These are phyloP conservation scores for Candida methanosorbosa DNA, from an alignment of 805 yeast genomes.

Conservation along the genomic window DNA sequence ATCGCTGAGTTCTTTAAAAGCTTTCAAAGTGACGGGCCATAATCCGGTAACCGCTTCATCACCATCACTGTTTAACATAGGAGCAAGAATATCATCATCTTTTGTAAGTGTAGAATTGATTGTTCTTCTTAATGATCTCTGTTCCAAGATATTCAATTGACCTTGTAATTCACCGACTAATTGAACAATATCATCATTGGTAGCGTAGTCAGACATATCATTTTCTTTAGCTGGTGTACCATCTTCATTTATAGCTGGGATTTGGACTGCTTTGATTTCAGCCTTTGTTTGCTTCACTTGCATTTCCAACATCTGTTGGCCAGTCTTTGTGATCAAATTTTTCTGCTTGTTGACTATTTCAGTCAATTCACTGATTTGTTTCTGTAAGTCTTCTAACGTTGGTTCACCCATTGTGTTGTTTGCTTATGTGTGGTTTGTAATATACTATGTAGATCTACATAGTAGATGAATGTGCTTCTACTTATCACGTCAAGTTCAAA, in stretches of 20 bases:
- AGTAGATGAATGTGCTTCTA: too few species aligned
- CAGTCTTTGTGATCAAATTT: slow-evolving; percentile 62
- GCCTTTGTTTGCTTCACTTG: slow-evolving; percentile 49
- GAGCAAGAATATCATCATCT: slow-evolving; percentile 43
- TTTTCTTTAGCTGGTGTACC: slow-evolving; percentile 4
- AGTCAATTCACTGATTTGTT: slow-evolving; percentile 44
- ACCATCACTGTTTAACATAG: slow-evolving; percentile 75
- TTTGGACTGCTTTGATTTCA: slow-evolving; percentile 15
- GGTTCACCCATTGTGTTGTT: slow-evolving; percentile 15
- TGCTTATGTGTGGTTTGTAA: background rate
- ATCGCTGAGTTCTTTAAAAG: slow-evolving; percentile 39
- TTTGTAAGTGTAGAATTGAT: slow-evolving; percentile 46
- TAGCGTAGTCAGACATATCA: slow-evolving; percentile 53
- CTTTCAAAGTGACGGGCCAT: slow-evolving; percentile 53
- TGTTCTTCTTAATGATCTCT: slow-evolving; percentile 63
- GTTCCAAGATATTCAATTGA: slow-evolving; percentile 73
- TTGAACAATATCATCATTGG: slow-evolving; percentile 79
- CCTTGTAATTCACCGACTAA: slow-evolving; percentile 86
- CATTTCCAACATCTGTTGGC: slow-evolving; percentile 63
- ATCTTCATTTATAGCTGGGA: slow-evolving; percentile 14
- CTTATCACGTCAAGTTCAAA: too few species aligned
- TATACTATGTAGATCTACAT: too few species aligned
- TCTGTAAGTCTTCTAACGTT: slow-evolving; percentile 22
- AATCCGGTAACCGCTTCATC: slow-evolving; percentile 43
- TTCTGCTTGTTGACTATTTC: slow-evolving; percentile 57